These are phyloP conservation scores for Teratosphaeria nubilosa DNA, from an alignment of 2,329 filamentous ascomycete genomes.

Conservation along the genomic window DNA sequence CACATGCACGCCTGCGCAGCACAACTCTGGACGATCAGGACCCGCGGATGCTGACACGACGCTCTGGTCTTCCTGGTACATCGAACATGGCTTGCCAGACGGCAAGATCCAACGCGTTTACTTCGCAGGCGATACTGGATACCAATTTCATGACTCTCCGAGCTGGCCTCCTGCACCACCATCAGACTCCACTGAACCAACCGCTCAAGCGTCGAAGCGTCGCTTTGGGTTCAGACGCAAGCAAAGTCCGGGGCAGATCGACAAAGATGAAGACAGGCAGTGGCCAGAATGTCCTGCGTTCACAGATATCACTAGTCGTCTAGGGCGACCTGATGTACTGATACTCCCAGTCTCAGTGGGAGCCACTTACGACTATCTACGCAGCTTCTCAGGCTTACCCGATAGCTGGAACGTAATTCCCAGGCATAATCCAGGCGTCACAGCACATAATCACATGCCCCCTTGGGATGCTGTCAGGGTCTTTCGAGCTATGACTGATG, in stretches of 20 bases:
- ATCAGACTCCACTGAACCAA: background rate
- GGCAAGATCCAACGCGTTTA: conserved; percentile 26
- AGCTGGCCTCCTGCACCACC: conserved; percentile 4
- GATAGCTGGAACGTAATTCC: conserved; percentile 3
- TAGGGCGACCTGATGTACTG: conserved; percentile 1
- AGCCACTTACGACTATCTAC: conserved; percentile 3
- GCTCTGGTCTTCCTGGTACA: conserved; percentile 40
- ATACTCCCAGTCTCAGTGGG: conserved; percentile 4
- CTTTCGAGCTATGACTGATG: conserved; percentile 1
- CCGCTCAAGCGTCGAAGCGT: background rate
- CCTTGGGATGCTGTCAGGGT: conserved; percentile 4
- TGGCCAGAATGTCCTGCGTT: conserved; percentile 4
- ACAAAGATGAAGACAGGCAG: background rate
- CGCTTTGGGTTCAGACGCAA: background rate
- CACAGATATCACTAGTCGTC: conserved; percentile 1
- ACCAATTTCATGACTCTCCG: conserved; percentile 21
- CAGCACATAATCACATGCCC: conserved; percentile 7
- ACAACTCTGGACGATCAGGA: conserved; percentile 34
- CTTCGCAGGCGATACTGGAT: conserved; percentile 42
- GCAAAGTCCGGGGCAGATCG: background rate
- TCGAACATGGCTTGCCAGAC: conserved; percentile 17
- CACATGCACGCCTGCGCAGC: conserved; percentile 39
- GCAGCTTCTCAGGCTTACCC: conserved; percentile 2
- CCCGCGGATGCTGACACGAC: conserved; percentile 29
- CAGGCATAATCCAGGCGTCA: conserved; percentile 2